phyloP scores from a whole-genome alignment of 345 rosid species.

The Lepidium sativum region DNA sequence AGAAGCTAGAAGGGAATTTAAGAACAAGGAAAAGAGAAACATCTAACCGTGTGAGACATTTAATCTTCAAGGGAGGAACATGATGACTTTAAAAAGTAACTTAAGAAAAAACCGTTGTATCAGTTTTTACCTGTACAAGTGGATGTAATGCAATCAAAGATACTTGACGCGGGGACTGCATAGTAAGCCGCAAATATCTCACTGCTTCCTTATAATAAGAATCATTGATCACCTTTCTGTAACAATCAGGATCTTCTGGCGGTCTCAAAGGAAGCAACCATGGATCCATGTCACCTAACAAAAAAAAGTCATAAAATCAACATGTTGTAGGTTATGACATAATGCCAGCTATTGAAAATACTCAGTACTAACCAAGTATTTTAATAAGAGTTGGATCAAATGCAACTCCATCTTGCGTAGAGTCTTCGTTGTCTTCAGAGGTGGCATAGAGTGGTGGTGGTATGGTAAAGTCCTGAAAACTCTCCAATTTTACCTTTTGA shows the following conservation, averaged over 20 bases:
- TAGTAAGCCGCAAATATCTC: slow-evolving; percentile 44
- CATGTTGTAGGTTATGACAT: neutral
- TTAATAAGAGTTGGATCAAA: slow-evolving; percentile 31
- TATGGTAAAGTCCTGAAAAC: slow-evolving; percentile 7
- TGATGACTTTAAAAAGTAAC: neutral
- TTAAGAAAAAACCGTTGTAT: neutral
- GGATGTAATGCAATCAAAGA: slow-evolving; percentile 59
- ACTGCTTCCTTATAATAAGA: slow-evolving; percentile 51
- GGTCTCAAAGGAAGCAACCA: slow-evolving; percentile 66
- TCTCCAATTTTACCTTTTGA: slow-evolving; percentile 27
- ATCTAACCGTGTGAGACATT: neutral
- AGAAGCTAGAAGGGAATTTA: slow-evolving; percentile 39
- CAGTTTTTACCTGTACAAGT: slow-evolving; percentile 52
- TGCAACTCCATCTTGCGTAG: slow-evolving; percentile 28
- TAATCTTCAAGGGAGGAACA: neutral
- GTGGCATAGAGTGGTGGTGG: slow-evolving; percentile 27
- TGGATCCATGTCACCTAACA: slow-evolving; percentile 45
- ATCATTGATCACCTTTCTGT: slow-evolving; percentile 30
- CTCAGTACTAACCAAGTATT: slow-evolving; percentile 48
- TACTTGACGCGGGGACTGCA: slow-evolving; percentile 23
- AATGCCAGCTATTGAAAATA: neutral
- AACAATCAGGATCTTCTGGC: slow-evolving; percentile 37
- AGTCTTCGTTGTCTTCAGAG: slow-evolving; percentile 46
- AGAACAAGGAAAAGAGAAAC: neutral
- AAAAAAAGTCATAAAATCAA: slow-evolving; percentile 4